Evolutionary conservation across 306 rosid species (phyloP), one percentile per base, ranked within the genome.

Genomic region (Crotalaria pallida): DNA sequence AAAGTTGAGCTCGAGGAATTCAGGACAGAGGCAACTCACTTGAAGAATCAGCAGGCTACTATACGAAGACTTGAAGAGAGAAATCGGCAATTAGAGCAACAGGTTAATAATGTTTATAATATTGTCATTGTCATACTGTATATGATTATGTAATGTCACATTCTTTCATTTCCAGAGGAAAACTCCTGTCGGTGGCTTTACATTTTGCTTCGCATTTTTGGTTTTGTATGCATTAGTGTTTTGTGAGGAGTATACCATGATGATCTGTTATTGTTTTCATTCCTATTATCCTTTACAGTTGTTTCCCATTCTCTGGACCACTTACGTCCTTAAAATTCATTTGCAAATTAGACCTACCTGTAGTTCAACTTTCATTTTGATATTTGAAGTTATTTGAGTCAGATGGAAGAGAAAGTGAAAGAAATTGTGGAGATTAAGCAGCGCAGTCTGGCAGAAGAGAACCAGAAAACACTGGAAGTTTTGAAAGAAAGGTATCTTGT

Each of bases 1-100:
- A 92, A 94, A 89, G 92, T 94, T 52, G 99, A 94, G 81, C 99
- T 94, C 68, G 99, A 94, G 82, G 99, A 94, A 78, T 94, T 87
- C 77, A 82, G 99, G 84, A 89, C 99, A 40, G 99, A 94, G 84
- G 92, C 99, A 71, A 83, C 97, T 69, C 96, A 94, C 89, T 82
- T 94, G 64, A 94, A 89, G 84, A 94, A 91, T 86, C 99, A 94
- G 84, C 99, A 91, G 83, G 99, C 96, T 75, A 94, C 99, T 38
- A 94, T 94, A 83, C 80, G 99, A 73, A 84, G 96, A 77, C 97
- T 94, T 71, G 99, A 94, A 80, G 99, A 94, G 67, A 83, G 96
- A 77, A 91, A 85, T 71, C 92, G 97, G 58, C 97, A 94, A 78
- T 86, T 94, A 78, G 99, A 94, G 83, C 97, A 83, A 71, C 99